A percentile compares a stretch with the other conserved stretches of the same genome.
Conservation (phyloP, 768 basidiomycete genomes). For the Lentinula lateritia region DNA sequence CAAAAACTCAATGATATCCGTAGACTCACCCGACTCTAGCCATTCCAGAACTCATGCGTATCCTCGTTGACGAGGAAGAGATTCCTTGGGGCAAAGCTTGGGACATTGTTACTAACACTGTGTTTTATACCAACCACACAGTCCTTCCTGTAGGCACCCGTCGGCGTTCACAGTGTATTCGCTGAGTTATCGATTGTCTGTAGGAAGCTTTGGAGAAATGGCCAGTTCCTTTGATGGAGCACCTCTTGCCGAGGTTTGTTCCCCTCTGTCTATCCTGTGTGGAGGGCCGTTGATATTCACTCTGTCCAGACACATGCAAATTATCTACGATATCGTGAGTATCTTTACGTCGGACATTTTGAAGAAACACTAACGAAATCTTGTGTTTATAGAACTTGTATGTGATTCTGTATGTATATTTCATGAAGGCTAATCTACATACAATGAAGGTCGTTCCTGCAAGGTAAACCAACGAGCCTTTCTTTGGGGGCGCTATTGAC, state of each 20-base stretch:
- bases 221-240: slow-evolving; percentile 82
- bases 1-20: background rate
- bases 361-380: background rate
- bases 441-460: slow-evolving; percentile 49
- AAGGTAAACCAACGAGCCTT: slow-evolving; percentile 38
- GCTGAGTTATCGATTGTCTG: background rate
- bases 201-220: slow-evolving; percentile 89
- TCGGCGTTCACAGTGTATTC: background rate
- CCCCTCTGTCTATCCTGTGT: background rate
- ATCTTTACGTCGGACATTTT: too few relatives aligned
- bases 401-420: background rate
- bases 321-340: slow-evolving; percentile 85
- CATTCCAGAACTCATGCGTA: slow-evolving; percentile 91
- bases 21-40: slow-evolving; percentile 95
- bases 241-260: slow-evolving; percentile 69
- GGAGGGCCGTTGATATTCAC: background rate
- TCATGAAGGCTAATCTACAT: background rate
- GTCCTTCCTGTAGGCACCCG: slow-evolving; percentile 68
- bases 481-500: background rate
- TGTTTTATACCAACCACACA: slow-evolving; percentile 96
- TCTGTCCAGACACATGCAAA: slow-evolving; percentile 70
- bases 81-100: slow-evolving; percentile 80
- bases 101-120: slow-evolving; percentile 83
- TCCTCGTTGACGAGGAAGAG: slow-evolving; percentile 90
- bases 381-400: background rate